Conservation (phyloP, 805 yeast species). For the Yarrowia osloensis region DNA sequence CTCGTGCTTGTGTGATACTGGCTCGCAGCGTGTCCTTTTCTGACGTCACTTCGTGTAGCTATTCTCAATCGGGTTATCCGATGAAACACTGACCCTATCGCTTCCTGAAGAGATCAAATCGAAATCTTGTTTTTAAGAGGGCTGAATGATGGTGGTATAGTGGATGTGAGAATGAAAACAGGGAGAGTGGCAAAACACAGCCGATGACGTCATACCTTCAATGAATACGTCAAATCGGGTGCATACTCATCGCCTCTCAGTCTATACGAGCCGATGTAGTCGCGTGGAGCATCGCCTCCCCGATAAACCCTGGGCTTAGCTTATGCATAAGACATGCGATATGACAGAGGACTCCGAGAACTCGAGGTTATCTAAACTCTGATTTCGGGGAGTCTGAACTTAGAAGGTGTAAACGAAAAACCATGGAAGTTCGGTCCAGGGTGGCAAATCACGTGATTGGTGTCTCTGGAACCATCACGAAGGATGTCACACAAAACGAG, state of each 20-base stretch:
- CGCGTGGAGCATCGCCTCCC: constrained; percentile 1
- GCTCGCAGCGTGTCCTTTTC: neutral
- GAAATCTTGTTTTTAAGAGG: neutral
- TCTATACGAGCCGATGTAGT: neutral
- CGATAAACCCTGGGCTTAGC: neutral
- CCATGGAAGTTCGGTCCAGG: neutral
- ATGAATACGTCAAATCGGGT: neutral
- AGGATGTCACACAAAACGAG: neutral
- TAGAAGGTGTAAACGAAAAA: constrained; percentile 1
- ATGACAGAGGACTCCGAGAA: neutral
- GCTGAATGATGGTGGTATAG: neutral
- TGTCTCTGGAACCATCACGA: neutral
- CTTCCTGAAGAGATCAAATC: neutral
- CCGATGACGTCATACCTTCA: neutral
- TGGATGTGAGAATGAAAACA: neutral
- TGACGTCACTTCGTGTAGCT: neutral
- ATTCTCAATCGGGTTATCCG: neutral
- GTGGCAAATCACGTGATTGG: constrained; percentile 28
- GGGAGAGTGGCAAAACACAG: neutral
- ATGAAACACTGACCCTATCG: neutral
- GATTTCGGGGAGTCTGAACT: neutral
- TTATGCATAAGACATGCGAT: neutral
- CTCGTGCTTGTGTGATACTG: neutral
- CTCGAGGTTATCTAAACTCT: constrained; percentile 2
- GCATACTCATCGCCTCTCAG: neutral